Base-by-base conservation (phyloP, 148 eudicot genomes). In the Euryodendron excelsum region DNA sequence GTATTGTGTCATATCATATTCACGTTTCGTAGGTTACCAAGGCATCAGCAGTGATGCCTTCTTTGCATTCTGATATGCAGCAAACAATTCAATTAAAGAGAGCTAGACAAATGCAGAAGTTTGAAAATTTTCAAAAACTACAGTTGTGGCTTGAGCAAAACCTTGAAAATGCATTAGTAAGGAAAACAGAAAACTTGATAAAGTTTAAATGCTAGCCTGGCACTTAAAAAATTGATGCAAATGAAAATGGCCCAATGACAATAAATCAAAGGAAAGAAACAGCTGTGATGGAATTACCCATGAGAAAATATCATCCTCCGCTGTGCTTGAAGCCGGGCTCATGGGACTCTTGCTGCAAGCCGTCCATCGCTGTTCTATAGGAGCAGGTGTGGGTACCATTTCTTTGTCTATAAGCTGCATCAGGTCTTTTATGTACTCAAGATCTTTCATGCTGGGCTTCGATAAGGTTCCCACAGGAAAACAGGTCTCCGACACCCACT, bases 311-410 rank as follows among this genome's bases (percentile, higher is more conserved):
- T 90, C 99, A 86, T 89, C 92, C 39, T 81, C 90, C 66, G 85
- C 81, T 27, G 85, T 78, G 88, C 98, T 93, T 62, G 90, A 96
- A 71, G 98, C 98, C 31, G 98, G 99, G 77, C 99, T 96, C 97
- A 96, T 93, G 69, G 79, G 82, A 80, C 99, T 93, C 70, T 72
- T 93, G 87, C 96, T 96, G 30, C 86, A 50, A 67, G 92, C 85
- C 9, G 98, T 90, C 99, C 99, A 96, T 83, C 99, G 87, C 86
- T 96, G 99, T 81, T 96, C 99, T 50, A 96, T 96, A 30, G 99
- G 99, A 82, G 94, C 89, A 44, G 98, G 99, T 56, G 99, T 93
- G 52, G 99, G 99, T 78, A 96, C 82, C 67, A 76, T 79, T 85
- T 90, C 90, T 79, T 89, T 89, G 79, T 91, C 92, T 60, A 96